Evolutionary conservation across 192 early-diverging fungal species (phyloP), one percentile per base, ranked within the genome.

Genomic region (Dissophora globulifera): DNA sequence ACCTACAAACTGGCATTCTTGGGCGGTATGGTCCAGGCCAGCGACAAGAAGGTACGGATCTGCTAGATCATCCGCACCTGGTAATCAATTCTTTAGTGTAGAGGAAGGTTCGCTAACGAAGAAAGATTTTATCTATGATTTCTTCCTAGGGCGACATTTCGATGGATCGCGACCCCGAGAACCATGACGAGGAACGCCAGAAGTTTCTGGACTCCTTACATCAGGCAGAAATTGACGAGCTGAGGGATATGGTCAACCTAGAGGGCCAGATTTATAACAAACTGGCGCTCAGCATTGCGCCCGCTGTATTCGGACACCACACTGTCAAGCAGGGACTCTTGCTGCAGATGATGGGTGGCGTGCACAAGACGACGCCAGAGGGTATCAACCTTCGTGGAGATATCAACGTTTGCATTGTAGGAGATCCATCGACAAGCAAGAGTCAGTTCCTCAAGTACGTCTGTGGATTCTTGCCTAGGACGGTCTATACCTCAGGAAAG

Each of bases 401-500:
- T 79, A 94, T 99, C 46, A 99, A 99, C 62, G 95, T 99, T 12
- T 97, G 95, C 60, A 86, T 99, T 57, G 95, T 98, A 25, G 96
- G 97, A 29, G 97, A 99, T 69, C 97, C 97, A 20, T 89, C 88
- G 57, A 97, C 95, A 19, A 92, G 93, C 62, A 99, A 99, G 72
- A 93, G 91, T 68, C 97, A 99, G 78, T 95, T 95, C 70, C 81
- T 95, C n/a, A 95, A 94, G 90, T 94, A 95, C 81, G 93, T 97
- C 11, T 90, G 91, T 19, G 87, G 85, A 43, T 89, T 98, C 58
- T 87, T 96, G 84, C 97, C 97, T 29, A 87, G 95, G 38, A 91
- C 96, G 12, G 92, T 98, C 12, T 98, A 95, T 59, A 97, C 96
- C 1, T 98, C 96, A 20, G 96, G 96, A 59, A 95, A 96, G 79